These are phyloP conservation scores for Hymenoscyphus fructigenus DNA, from an alignment of 2,329 filamentous ascomycete species.

Conservation along the genomic window DNA sequence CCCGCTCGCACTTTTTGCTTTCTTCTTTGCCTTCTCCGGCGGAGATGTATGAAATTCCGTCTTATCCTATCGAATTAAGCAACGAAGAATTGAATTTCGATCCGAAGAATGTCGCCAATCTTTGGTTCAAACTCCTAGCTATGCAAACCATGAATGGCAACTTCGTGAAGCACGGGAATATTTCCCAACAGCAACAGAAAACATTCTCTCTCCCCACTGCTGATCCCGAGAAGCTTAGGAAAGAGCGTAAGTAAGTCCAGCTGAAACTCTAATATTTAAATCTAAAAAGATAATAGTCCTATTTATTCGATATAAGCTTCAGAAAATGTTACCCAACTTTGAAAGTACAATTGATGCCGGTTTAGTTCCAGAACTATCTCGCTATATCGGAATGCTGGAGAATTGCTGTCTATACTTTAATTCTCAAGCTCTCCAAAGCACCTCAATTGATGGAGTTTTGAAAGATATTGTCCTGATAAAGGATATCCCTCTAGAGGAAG, in stretches of 20 bases:
- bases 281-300: neutral
- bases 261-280: neutral
- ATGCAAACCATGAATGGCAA: slow-evolving; percentile 20
- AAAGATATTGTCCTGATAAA: neutral
- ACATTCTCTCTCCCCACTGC: neutral
- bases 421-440: neutral
- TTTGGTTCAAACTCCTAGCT: slow-evolving; percentile 17
- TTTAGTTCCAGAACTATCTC: neutral
- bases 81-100: slow-evolving; percentile 13
- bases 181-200: neutral
- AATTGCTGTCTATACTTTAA: neutral
- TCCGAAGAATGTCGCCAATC: slow-evolving; percentile 12
- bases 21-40: neutral
- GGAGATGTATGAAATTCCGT: neutral
- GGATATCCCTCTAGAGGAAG: neutral
- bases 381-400: neutral
- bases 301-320: neutral
- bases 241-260: neutral
- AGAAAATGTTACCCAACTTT: neutral
- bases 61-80: slow-evolving; percentile 13
- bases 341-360: neutral
- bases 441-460: neutral
- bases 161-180: slow-evolving; percentile 14
- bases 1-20: neutral
- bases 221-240: neutral